phyloP scores from a whole-genome alignment of 495 filamentous ascomycete genomes.

The Talaromyces wortmannii region DNA sequence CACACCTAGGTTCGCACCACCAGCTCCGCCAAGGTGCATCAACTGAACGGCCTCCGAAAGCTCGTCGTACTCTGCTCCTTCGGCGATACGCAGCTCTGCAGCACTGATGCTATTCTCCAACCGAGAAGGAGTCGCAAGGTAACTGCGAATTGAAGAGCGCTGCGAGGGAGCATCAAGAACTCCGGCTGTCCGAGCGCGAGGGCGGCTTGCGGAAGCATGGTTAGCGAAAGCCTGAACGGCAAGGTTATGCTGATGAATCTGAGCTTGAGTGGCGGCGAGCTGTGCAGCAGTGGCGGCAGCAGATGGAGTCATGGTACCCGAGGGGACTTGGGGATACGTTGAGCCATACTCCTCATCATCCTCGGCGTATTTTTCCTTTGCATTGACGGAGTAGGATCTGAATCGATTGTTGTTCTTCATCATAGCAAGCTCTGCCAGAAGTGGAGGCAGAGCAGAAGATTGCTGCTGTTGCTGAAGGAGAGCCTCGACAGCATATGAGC shows the following conservation, averaged over 20 bases:
- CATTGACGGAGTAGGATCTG: slow-evolving; percentile 96
- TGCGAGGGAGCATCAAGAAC: slow-evolving; percentile 79
- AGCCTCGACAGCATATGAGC: slow-evolving; percentile 44
- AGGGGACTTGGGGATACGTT: slow-evolving; percentile 51
- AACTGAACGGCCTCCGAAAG: slow-evolving; percentile 70
- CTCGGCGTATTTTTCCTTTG: slow-evolving; percentile 93
- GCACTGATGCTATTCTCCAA: slow-evolving; percentile 80
- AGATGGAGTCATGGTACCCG: slow-evolving; percentile 65
- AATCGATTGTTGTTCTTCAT: slow-evolving; percentile 80
- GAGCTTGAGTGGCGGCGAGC: slow-evolving; percentile 76
- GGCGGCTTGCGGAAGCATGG: slow-evolving; percentile 73
- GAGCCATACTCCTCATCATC: slow-evolving; percentile 77
- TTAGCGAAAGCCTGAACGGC: slow-evolving; percentile 87
- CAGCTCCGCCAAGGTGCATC: slow-evolving; percentile 62
- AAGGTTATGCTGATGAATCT: slow-evolving; percentile 88
- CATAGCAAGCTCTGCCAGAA: slow-evolving; percentile 72
- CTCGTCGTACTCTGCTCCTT: slow-evolving; percentile 67
- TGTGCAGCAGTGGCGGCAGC: slow-evolving; percentile 62
- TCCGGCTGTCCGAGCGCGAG: slow-evolving; percentile 82
- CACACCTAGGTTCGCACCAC: slow-evolving; percentile 49
- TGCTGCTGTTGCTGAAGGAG: slow-evolving; percentile 49
- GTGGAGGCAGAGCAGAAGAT: slow-evolving; percentile 52
- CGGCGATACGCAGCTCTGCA: slow-evolving; percentile 65
- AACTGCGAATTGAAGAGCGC: slow-evolving; percentile 63
- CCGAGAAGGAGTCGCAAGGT: slow-evolving; percentile 69